Conservation (phyloP, 2,329 filamentous ascomycete species). For the Stachybotrys chlorohalonatus region DNA sequence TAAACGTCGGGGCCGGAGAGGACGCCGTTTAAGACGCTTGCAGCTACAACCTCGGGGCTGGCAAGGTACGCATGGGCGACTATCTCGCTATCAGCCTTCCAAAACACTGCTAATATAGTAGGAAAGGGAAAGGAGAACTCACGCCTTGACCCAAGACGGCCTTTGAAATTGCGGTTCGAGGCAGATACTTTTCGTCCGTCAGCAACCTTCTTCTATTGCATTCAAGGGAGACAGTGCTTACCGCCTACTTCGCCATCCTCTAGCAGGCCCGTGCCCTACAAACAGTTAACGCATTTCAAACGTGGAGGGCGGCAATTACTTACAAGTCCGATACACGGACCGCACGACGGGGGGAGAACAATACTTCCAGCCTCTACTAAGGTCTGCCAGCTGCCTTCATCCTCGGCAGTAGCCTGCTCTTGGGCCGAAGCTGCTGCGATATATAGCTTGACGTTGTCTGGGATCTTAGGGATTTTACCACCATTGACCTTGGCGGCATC, state of each 20-base stretch:
- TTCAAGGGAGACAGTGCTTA: too few relatives aligned
- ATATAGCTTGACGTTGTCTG: conserved; percentile 73
- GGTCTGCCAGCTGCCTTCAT: conserved; percentile 75
- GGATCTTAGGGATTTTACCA: conserved; percentile 59
- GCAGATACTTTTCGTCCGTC: conserved; percentile 48
- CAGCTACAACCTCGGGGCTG: conserved; percentile 81
- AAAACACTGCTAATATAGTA: not conserved
- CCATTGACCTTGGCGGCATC: conserved; percentile 54
- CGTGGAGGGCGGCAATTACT: too few relatives aligned
- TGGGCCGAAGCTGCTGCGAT: conserved; percentile 75
- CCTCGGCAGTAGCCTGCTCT: conserved; percentile 72
- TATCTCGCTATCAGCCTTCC: not conserved
- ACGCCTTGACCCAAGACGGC: conserved; percentile 60
- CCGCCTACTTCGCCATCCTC: conserved; percentile 73
- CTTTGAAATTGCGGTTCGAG: conserved; percentile 85
- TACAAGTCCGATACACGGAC: conserved; percentile 66
- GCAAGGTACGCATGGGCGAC: conserved; percentile 71
- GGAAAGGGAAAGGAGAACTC: not conserved
- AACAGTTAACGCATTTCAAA: not conserved
- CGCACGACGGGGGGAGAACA: conserved; percentile 64
- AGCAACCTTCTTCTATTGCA: too few relatives aligned
- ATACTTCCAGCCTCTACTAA: conserved; percentile 73
- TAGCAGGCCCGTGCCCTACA: conserved; percentile 50
- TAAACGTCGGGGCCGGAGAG: conserved; percentile 72
- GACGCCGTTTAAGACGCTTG: conserved; percentile 63